Base-by-base conservation (phyloP, 352 stramenopile species). In the Phytophthora ohioensis region DNA sequence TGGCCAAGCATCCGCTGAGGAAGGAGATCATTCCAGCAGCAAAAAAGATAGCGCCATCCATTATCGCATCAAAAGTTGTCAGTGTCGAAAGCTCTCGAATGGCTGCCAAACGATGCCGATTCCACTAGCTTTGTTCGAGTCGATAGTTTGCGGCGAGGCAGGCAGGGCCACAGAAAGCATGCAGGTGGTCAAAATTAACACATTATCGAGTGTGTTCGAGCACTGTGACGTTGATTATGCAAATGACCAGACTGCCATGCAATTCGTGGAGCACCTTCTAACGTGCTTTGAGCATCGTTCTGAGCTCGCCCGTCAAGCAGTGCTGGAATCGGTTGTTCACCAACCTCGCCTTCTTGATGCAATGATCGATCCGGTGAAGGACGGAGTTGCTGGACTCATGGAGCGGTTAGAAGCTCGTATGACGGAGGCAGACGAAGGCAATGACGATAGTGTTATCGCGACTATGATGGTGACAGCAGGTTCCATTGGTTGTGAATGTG, bases 401-500 rank as follows among this genome's bases (percentile, higher is more conserved):
- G 79, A 88, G 36, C 67, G 57, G 8, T 47, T 90, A 39, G 68
- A 85, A 27, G 41, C 31, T 30, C 55, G 71, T 41, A 71, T 85
- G 10, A 74, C 65, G 30, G 67, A 61, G 4, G 73, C 69, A 21
- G 78, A 84, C 74, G 71, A 73, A 34, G 75, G 46, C n/a, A 68
- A 64, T 15, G 60, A 82, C 49, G 57, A 67, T 2, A 57, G 15
- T 31, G 27, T 62, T 12, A 52, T 86, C 15, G 51, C 65, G 17
- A 56, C 72, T 3, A 64, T 73, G 42, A 66, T 88, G 53, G 47
- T 65, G 10, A 56, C 71, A 15, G 64, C 76, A 12, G 83, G 84
- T 6, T 70, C 70, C 8, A 61, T 92, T 52, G 83, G 80, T 7
- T 83, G 63, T 68, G 63, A 71, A 46, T 90, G 76, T 57, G 65